phyloP scores from a whole-genome alignment of 2,329 filamentous ascomycete genomes.

The Aureobasidium namibiae region DNA sequence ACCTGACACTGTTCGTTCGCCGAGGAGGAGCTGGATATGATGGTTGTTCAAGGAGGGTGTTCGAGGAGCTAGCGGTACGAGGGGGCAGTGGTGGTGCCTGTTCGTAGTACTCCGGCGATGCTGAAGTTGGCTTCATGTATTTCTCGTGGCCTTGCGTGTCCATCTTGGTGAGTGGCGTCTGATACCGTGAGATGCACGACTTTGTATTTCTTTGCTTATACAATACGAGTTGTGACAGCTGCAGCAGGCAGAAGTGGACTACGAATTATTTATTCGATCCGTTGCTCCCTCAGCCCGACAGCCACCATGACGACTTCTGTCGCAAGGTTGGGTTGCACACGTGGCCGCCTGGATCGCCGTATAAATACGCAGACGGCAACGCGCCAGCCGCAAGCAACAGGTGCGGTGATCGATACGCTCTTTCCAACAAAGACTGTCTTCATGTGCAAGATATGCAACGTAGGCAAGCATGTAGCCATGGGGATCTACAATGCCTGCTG shows the following conservation, averaged over 20 bases:
- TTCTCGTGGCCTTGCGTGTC: neutral
- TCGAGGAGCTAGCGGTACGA: neutral
- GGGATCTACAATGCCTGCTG: no score
- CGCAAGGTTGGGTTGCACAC: neutral
- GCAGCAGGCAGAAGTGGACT: neutral
- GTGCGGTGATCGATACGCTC: neutral
- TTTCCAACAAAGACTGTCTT: neutral
- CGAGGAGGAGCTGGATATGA: neutral
- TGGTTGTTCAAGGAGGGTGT: neutral
- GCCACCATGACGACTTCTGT: neutral
- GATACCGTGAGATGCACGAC: neutral
- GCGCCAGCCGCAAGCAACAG: neutral
- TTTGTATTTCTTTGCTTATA: neutral
- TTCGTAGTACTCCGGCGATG: neutral
- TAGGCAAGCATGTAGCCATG: no score
- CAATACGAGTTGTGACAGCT: neutral
- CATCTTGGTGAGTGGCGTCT: neutral
- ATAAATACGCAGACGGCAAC: neutral
- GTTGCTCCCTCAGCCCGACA: neutral
- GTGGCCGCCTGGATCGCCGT: neutral
- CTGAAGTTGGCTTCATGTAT: neutral
- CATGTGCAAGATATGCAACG: no score
- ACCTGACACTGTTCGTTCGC: neutral
- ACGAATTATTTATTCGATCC: neutral
- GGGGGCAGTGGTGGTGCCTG: conserved; percentile 2